These are phyloP conservation scores for Cladosporium sp. DNA, from an alignment of 2,329 filamentous ascomycete genomes.

Conservation along the genomic window DNA sequence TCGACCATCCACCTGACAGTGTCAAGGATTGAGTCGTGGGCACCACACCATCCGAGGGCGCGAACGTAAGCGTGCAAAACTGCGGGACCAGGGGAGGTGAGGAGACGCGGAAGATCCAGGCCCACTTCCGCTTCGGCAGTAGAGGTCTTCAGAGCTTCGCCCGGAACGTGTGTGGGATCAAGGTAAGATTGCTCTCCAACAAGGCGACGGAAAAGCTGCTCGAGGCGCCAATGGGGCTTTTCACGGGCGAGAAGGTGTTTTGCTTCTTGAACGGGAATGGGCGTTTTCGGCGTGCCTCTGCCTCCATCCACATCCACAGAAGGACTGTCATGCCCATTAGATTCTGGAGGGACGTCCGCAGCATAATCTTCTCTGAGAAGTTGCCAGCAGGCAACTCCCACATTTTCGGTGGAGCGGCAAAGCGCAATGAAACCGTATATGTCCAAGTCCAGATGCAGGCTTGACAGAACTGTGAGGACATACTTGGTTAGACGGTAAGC, in stretches of 20 bases:
- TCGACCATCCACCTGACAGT: constrained; percentile 56
- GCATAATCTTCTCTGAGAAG: constrained; percentile 6
- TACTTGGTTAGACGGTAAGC: constrained; percentile 20
- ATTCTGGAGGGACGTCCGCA: background rate
- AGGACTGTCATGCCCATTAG: no score
- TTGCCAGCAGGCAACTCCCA: constrained; percentile 25
- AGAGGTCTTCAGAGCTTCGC: background rate
- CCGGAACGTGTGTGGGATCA: background rate
- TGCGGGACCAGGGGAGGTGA: constrained; percentile 43
- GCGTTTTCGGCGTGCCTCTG: background rate
- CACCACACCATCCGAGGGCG: constrained; percentile 56
- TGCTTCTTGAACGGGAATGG: background rate
- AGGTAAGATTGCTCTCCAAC: constrained; percentile 8
- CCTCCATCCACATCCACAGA: no score
- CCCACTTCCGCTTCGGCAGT: no score
- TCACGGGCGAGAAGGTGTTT: background rate
- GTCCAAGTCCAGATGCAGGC: constrained; percentile 30
- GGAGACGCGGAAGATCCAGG: constrained; percentile 27
- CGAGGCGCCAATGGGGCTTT: background rate
- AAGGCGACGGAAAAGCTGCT: constrained; percentile 13
- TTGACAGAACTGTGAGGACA: constrained; percentile 14
- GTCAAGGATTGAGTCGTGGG: constrained; percentile 54
- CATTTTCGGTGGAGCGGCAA: constrained; percentile 31
- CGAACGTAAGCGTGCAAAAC: constrained; percentile 58
- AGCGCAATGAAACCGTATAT: constrained; percentile 25